Percentiles rank a stretch among this genome's conserved stretches.
Conservation (phyloP, 225 moss, liverwort and hornwort species). For the Straminergon stramineum region DNA sequence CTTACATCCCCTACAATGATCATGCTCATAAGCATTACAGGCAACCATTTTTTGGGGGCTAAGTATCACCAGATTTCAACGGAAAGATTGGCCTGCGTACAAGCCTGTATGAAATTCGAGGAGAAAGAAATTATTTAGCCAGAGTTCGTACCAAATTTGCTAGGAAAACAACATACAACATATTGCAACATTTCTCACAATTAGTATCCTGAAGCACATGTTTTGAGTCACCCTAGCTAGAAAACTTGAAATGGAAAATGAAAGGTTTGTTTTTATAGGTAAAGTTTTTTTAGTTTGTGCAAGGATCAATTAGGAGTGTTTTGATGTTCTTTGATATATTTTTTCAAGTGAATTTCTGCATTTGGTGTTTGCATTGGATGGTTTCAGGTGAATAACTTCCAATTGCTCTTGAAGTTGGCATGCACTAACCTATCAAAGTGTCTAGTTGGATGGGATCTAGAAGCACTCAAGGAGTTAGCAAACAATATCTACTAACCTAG, state of each 20-base stretch:
- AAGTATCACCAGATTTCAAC: background rate
- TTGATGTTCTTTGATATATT: accelerated
- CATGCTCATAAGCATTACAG: background rate
- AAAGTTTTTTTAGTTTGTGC: background rate
- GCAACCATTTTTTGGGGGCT: background rate
- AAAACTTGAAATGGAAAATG: background rate
- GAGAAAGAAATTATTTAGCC: background rate
- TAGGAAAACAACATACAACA: too few relatives aligned
- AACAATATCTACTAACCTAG: background rate
- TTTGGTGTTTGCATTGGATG: too few relatives aligned
- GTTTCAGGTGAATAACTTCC: background rate
- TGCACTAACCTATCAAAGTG: background rate
- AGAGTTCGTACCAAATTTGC: background rate
- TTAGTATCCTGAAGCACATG: background rate
- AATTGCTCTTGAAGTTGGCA: background rate
- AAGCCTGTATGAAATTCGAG: background rate
- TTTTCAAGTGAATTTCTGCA: background rate
- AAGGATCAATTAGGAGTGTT: background rate
- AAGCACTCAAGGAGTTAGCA: background rate
- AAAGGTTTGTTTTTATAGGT: too few relatives aligned
- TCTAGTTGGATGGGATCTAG: background rate
- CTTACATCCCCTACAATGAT: background rate
- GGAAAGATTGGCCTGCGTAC: background rate
- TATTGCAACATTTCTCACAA: background rate
- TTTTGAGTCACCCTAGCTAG: background rate